Evolutionary conservation across 495 filamentous ascomycete species (phyloP).

Genomic region (Aspergillus cavernicola): DNA sequence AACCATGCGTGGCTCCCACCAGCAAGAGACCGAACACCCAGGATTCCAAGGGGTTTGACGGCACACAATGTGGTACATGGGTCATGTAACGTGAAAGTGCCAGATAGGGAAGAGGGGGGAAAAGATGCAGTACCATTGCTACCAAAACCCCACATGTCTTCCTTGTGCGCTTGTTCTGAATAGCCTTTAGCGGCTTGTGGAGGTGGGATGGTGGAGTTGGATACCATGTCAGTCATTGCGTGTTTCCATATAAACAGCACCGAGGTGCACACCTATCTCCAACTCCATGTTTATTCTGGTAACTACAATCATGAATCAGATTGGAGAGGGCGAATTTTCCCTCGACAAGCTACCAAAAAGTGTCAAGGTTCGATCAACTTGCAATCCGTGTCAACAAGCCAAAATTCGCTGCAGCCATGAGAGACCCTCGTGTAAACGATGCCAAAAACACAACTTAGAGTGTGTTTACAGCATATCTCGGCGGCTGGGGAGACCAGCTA

Average conservation of each 20-base stretch:
- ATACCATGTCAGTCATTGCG: neutral
- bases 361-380: constrained; percentile 44
- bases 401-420: constrained; percentile 51
- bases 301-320: constrained; percentile 15
- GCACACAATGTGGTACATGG: constrained; percentile 14
- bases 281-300: neutral
- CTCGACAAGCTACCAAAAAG: constrained; percentile 30
- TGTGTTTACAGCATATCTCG: constrained; percentile 47
- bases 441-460: constrained; percentile 38
- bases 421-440: constrained; percentile 42
- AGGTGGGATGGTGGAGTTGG: neutral
- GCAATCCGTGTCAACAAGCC: constrained; percentile 47
- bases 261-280: neutral
- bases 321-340: constrained; percentile 7
- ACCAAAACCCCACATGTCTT: constrained; percentile 4
- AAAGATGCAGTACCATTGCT: constrained; percentile 8
- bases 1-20: constrained; percentile 3
- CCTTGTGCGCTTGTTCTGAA: neutral
- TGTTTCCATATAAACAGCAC: constrained; percentile 5
- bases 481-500: constrained; percentile 42
- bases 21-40: constrained; percentile 5
- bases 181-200: neutral
- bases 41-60: neutral
- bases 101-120: too few relatives aligned
- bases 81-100: constrained; percentile 12